These are phyloP conservation scores for Fusarium brachygibbosum DNA, from an alignment of 2,329 filamentous ascomycete species.

Conservation along the genomic window DNA sequence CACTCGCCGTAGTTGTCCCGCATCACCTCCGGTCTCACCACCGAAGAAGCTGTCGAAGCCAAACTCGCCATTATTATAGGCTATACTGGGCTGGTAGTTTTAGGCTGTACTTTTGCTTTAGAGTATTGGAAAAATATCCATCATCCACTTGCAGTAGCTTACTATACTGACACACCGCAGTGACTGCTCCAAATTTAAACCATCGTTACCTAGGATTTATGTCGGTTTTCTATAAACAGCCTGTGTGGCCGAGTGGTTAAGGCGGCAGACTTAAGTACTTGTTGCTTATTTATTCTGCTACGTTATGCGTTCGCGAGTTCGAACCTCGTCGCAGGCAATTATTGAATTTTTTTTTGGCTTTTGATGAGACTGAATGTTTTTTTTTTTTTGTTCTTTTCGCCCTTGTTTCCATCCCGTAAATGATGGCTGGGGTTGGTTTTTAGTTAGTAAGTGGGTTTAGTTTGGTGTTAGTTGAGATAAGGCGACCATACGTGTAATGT, in stretches of 20 bases:
- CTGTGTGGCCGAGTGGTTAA: constrained; percentile 29
- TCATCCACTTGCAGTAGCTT: constrained; percentile 14
- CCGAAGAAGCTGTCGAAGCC: not conserved
- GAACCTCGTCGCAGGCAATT: constrained; percentile 9
- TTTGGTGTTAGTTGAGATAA: too few relatives aligned
- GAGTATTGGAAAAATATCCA: not conserved
- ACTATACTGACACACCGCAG: constrained; percentile 18
- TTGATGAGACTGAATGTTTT: not conserved
- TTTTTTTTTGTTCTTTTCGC: not conserved
- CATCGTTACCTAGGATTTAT: too few relatives aligned
- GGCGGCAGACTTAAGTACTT: constrained; percentile 27
- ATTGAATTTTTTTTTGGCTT: not conserved
- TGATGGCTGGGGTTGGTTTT: too few relatives aligned
- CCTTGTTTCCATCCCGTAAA: too few relatives aligned
- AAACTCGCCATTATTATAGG: not conserved
- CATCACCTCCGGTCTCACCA: constrained; percentile 26
- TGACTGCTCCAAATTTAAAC: not conserved
- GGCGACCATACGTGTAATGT: too few relatives aligned
- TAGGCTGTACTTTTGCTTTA: not conserved
- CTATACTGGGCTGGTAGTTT: not conserved
- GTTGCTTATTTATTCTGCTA: constrained; percentile 22
- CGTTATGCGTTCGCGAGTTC: constrained; percentile 26
- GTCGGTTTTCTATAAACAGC: too few relatives aligned
- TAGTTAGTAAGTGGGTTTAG: too few relatives aligned
- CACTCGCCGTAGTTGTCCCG: constrained; percentile 28